Conservation (phyloP, 23 red algal species). For the Agarophyton chilense region DNA sequence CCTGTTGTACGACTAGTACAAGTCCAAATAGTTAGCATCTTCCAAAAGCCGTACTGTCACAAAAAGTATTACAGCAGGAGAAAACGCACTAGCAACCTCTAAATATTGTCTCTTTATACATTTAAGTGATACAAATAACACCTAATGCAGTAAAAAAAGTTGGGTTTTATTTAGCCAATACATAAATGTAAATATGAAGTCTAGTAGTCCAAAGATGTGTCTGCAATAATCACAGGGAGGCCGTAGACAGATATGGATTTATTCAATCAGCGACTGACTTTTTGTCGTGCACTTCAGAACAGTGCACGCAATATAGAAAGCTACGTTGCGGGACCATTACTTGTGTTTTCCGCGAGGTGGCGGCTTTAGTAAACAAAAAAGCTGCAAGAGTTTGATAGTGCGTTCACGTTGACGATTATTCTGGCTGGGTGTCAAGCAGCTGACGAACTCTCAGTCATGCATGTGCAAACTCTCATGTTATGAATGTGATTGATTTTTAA, state of each 20-base stretch:
- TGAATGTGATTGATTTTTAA: too few species aligned
- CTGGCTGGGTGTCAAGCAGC: too few species aligned
- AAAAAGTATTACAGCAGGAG: background rate
- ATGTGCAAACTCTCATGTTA: too few species aligned
- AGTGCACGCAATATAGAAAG: background rate
- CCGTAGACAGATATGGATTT: background rate
- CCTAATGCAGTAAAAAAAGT: background rate
- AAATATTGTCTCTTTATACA: background rate
- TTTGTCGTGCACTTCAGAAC: background rate
- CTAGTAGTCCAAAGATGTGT: background rate
- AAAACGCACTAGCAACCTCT: background rate
- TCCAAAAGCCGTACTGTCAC: too few species aligned
- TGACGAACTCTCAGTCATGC: too few species aligned
- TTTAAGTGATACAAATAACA: background rate
- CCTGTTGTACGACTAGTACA: constrained; percentile 7
- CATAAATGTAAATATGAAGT: background rate
- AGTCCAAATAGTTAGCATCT: too few species aligned
- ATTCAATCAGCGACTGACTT: background rate
- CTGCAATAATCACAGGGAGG: background rate
- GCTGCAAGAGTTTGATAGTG: too few species aligned
- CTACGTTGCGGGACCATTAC: background rate
- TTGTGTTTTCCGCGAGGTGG: too few species aligned
- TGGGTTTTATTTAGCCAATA: background rate
- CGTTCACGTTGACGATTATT: too few species aligned
- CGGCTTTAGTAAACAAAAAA: too few species aligned